Conservation (phyloP, 1,139 yeast species). For the Zygosaccharomyces sapae region DNA sequence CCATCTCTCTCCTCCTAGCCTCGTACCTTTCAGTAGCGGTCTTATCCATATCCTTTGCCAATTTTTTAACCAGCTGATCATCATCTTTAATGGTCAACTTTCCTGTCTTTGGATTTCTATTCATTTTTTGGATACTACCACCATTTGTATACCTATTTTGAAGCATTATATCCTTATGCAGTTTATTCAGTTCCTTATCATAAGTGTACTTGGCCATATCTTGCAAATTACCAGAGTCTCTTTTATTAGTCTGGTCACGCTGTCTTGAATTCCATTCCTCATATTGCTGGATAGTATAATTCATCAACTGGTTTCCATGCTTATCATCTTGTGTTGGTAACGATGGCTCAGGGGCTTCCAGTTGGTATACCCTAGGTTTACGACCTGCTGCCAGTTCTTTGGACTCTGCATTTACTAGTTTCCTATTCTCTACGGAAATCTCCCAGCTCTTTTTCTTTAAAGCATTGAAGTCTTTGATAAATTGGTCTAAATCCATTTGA, state of each 20-base stretch:
- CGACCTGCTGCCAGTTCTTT: constrained; percentile 38
- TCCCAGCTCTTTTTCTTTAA: constrained; percentile 39
- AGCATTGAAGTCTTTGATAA: constrained; percentile 28
- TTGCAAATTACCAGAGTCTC: constrained; percentile 40
- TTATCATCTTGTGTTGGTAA: constrained; percentile 2
- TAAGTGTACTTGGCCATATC: constrained; percentile 32
- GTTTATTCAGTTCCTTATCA: constrained; percentile 40
- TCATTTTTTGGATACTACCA: constrained; percentile 6
- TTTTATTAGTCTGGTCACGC: constrained; percentile 36
- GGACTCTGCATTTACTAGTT: constrained; percentile 37
- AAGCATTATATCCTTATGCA: constrained; percentile 34
- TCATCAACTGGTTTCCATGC: constrained; percentile 46
- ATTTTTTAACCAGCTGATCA: constrained; percentile 22
- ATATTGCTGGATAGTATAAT: constrained; percentile 64
- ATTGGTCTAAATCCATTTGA: constrained; percentile 18
- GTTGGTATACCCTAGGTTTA: constrained; percentile 38
- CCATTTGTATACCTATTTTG: constrained; percentile 19
- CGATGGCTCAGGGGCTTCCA: constrained; percentile 35
- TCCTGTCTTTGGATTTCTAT: constrained; percentile 16
- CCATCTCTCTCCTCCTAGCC: constrained; percentile 23
- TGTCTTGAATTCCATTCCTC: constrained; percentile 58
- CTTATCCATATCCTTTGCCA: constrained; percentile 25
- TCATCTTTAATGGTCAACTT: constrained; percentile 19
- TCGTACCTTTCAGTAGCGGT: constrained; percentile 26
- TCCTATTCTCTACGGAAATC: constrained; percentile 41